Evolutionary conservation across 495 filamentous ascomycete species (phyloP).

Genomic region (Podospora anserina): DNA sequence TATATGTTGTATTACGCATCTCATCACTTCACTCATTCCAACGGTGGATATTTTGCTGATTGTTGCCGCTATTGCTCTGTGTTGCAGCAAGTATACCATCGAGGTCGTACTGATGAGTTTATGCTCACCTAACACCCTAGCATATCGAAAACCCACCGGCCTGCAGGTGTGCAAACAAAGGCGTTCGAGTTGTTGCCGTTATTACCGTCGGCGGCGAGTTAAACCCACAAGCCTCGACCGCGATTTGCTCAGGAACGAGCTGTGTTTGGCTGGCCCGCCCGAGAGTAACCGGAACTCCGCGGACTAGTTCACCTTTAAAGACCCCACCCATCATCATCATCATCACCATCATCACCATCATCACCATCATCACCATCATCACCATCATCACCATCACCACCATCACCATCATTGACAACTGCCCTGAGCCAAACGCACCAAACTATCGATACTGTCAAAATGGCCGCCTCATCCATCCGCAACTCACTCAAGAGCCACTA

Average conservation of each 20-base stretch:
- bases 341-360: too few species aligned
- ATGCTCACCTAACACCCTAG: not conserved
- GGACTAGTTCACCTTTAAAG: not conserved
- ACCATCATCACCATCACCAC: too few species aligned
- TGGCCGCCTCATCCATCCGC: conserved; percentile 10
- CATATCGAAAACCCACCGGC: not conserved
- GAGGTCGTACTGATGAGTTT: too few species aligned
- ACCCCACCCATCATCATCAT: not conserved
- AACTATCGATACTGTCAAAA: not conserved
- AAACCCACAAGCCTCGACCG: too few species aligned
- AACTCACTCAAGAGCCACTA: conserved; percentile 39
- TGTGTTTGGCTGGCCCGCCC: not conserved
- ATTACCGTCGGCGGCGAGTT: not conserved
- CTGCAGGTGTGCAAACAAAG: not conserved
- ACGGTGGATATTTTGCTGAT: not conserved
- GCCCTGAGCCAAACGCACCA: not conserved
- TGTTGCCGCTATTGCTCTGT: not conserved
- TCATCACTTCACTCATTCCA: not conserved
- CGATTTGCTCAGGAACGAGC: too few species aligned
- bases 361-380: too few species aligned
- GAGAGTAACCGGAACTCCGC: not conserved
- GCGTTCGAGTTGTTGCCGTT: not conserved
- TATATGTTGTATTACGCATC: not conserved
- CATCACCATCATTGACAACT: too few species aligned
- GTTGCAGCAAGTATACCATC: too few species aligned